Evolutionary conservation across 2,329 filamentous ascomycete species (phyloP), one percentile per base, ranked within the genome.

Genomic region (Penicillium sp.): DNA sequence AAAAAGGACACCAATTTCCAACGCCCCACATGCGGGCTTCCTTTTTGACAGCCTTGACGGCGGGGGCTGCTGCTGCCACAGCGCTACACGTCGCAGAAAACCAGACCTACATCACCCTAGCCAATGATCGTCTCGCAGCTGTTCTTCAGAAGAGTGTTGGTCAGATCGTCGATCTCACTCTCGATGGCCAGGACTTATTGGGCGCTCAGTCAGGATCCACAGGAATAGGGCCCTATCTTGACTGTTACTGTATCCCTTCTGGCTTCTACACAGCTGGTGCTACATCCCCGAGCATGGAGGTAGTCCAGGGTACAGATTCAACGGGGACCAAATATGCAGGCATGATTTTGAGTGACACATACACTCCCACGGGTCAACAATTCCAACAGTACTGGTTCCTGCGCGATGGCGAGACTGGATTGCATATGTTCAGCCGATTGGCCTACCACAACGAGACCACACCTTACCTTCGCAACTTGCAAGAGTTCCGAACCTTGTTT

Each of bases 341-440:
- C 2, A 80, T 87, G 33, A 77, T 82, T 42, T 82, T 88, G 78
- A 82, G 81, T 47, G 84, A 88, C 58, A 82, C 78, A 0, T 87
- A 86, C 65, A 75, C 79, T 0, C 74, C 78, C 0, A 86, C 84
- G 0, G 84, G 84, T 2, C 84, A 87, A 65, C 66, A 82, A 6
- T 74, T 88, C 17, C 81, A 87, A 64, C 85, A 87, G 65, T 88
- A 87, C 69, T 88, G 84, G 83, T 88, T 88, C 63, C 72, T 88
- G 3, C 76, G 82, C 12, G 84, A 86, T 45, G 82, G 81, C 1
- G 85, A 88, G 68, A 87, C 85, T 0, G 85, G 85, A 0, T 69
- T 87, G 37, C 85, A 88, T 65, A 82, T 80, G 0, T 88, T 87
- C 70, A 83, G 79, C 57, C 80, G 84, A n/a, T 70, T 86, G 10